Base-by-base conservation (phyloP, 345 rosid species). In the Triadica sebifera region DNA sequence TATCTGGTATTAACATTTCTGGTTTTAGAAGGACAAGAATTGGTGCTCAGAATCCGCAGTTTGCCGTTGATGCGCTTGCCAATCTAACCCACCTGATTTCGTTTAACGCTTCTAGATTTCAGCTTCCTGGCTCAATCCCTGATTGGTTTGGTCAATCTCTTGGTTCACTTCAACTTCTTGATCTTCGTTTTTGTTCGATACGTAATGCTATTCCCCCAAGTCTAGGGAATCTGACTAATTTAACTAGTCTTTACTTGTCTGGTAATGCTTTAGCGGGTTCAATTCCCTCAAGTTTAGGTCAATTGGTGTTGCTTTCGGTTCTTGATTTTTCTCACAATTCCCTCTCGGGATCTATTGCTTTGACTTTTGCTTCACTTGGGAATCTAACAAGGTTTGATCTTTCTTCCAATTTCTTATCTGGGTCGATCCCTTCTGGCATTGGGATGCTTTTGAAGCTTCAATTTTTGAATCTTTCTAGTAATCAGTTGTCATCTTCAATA, bases 21-120 rank as follows among this genome's bases (percentile, higher is more conserved):
- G 97, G 97, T 80, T 96, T 96, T 65, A 81, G 83, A 69, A 91
- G 99, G 76, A 93, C 99, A 5, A 84, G 97, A 71, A 1, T 87
- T 71, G 98, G 99, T 72, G 76, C 83, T 52, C 87, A 45, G 74
- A 89, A 90, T 84, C 99, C 99, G 1, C 86, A 77, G 79, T 96
- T 96, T 65, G 62, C 86, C 22, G 91, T 90, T 57, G 96, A 86
- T 81, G 84, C 94, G 8, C 93, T 96, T 1, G 57, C 66, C 39
- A 96, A 91, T 80, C 81, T 96, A 39, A 88, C 98, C 9, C 78
- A 60, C 58, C 84, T 96, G 80, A 74, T 56, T 58, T 86, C 86
- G 51, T 90, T 96, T 70, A 96, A 93, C 77, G 96, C 98, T 7
- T 96, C 99, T 17, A 77, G 82, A 34, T 89, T 96, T 74, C 61